Evolutionary conservation across 257 asterid genomes (phyloP).

Genomic region (Asclepias syriaca): DNA sequence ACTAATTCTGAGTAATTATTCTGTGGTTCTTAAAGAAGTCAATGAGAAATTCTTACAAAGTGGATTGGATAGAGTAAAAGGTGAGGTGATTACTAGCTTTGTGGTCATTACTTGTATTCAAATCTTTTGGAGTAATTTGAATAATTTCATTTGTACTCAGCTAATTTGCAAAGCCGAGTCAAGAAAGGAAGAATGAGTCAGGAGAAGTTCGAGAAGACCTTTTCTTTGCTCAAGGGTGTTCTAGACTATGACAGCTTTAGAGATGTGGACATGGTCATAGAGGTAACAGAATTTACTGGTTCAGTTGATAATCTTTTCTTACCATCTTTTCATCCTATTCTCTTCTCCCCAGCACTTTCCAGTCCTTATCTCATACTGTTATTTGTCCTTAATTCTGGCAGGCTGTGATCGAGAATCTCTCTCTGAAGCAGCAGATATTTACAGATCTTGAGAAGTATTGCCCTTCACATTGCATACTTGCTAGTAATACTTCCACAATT

Average conservation of each 20-base stretch:
- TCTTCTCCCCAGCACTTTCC: not conserved
- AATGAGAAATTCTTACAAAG: constrained; percentile 75
- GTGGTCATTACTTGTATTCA: not conserved
- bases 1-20: constrained; percentile 57
- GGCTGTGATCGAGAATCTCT: constrained; percentile 89
- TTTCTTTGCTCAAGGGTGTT: constrained; percentile 66
- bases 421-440: constrained; percentile 91
- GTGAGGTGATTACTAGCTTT: constrained; percentile 42
- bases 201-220: constrained; percentile 66
- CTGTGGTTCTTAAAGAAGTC: constrained; percentile 84
- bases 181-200: constrained; percentile 80
- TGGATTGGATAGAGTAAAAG: constrained; percentile 78
- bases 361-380: not conserved
- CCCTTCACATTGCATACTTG: constrained; percentile 88
- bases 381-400: constrained; percentile 16
- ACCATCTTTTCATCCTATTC: not conserved
- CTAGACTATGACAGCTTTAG: constrained; percentile 86
- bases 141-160: constrained; percentile 31
- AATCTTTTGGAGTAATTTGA: constrained; percentile 2
- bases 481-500: constrained; percentile 88
- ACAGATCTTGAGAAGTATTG: constrained; percentile 75
- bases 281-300: constrained; percentile 44
- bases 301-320: not conserved
- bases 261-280: constrained; percentile 93
- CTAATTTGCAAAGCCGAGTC: constrained; percentile 70